Conservation (phyloP, 2,329 filamentous ascomycete genomes). For the Periconia digitata region DNA sequence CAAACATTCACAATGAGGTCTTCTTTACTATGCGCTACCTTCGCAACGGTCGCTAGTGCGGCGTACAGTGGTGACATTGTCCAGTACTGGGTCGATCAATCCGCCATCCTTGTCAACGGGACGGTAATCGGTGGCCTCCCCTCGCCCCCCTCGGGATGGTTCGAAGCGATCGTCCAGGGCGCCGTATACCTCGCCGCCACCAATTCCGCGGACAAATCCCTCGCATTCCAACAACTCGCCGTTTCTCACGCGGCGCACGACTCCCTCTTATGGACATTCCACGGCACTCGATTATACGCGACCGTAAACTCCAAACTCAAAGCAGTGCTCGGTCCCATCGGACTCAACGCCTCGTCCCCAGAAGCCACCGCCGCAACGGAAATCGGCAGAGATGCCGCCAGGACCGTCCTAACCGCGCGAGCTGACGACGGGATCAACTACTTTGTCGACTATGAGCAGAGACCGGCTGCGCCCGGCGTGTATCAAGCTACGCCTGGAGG, state of each 20-base stretch:
- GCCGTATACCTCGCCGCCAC: constrained; percentile 26
- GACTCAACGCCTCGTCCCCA: constrained; percentile 17
- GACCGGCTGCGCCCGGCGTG: constrained; percentile 17
- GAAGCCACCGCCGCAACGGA: constrained; percentile 15
- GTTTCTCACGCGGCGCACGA: constrained; percentile 34
- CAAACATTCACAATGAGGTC: neutral
- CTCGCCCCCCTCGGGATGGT: constrained; percentile 31
- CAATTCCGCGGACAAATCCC: constrained; percentile 16
- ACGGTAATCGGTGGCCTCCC: constrained; percentile 25
- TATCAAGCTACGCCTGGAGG: constrained; percentile 28
- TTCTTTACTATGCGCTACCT: neutral
- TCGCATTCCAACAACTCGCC: constrained; percentile 31
- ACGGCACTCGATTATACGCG: constrained; percentile 28
- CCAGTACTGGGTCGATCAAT: constrained; percentile 26
- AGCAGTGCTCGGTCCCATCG: constrained; percentile 20
- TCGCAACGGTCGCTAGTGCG: constrained; percentile 6
- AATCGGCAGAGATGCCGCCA: constrained; percentile 21
- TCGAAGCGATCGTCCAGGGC: constrained; percentile 27
- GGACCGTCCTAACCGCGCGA: constrained; percentile 19
- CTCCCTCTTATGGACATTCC: constrained; percentile 27
- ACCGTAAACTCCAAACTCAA: constrained; percentile 21
- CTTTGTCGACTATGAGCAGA: constrained; percentile 23
- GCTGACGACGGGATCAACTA: constrained; percentile 25
- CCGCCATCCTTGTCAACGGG: constrained; percentile 22
- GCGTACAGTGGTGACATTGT: constrained; percentile 21